Base-by-base conservation (phyloP, 1,139 yeast genomes). In the Saccharomyces hybrid region DNA sequence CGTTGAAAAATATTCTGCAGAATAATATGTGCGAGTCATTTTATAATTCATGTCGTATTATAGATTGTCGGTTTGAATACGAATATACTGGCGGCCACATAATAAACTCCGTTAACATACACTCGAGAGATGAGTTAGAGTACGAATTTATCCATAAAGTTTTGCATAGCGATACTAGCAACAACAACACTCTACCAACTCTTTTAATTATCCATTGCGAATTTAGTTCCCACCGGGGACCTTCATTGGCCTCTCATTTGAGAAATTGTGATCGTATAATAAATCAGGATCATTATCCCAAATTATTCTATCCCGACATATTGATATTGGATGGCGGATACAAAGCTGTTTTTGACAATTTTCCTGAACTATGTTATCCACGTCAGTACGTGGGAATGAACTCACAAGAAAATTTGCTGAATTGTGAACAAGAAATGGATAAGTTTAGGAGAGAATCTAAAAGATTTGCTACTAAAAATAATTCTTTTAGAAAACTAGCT, bases 61-160 rank as follows among this genome's bases (percentile, higher is more conserved):
- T 95, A 13, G 99, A 93, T 71, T 90, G 98, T 68, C 80, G 99
- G 52, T 93, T 93, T 66, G 89, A 85, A 63, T 93, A 93, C 73
- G 99, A 93, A 71, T 95, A 74, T 69, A 77, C 80, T 44, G 98
- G 99, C 28, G 99, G 99, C 32, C 99, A 95, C 70, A 88, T 93
- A 50, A 79, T 77, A 48, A 84, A 88, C 49, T 96, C 99, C 11
- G 65, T 87, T 54, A 93, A 93, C 69, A 77, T 90, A 46, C 83
- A 88, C 47, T 79, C 86, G 49, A 85, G 86, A 61, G 81, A 80
- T 55, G 84, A 81, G 52, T 73, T 93, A 51, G 66, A 58, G 53
- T 56, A 50, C 28, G 59, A 60, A 55, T 54, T 63, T 46, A 53
- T 61, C 38, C 55, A 62, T 32, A 53, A 57, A 58, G 38, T 32